Conservation (phyloP, 352 stramenopile genomes). For the Globisporangium cylindrosporum region DNA sequence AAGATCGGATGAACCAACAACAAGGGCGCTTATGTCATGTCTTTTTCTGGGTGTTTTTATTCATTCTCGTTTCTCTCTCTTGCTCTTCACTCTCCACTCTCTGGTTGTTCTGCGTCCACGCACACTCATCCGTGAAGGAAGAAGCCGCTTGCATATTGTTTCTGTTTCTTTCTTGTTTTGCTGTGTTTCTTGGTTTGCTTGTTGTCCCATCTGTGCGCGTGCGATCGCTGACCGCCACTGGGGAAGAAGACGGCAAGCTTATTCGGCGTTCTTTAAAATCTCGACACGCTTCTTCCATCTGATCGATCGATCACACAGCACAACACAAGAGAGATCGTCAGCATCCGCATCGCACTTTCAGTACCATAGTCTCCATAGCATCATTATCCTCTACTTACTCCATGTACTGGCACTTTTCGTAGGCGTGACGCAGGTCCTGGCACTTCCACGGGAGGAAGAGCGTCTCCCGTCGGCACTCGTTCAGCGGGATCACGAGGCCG, state of each 20-base stretch:
- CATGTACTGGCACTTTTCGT: slow-evolving; percentile 98
- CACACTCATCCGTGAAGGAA: neutral
- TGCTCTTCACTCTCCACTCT: neutral
- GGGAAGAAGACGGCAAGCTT: slow-evolving; percentile 15
- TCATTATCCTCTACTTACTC: slow-evolving; percentile 33
- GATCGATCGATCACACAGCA: slow-evolving; percentile 1
- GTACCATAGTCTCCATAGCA: neutral
- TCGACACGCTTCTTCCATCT: slow-evolving; percentile 84
- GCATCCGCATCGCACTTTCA: neutral
- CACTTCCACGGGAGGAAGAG: slow-evolving; percentile 95
- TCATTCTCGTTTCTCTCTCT: neutral
- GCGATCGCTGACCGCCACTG: neutral
- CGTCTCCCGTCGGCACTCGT: slow-evolving; percentile 94
- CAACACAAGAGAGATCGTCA: neutral
- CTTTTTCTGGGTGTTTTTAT: neutral
- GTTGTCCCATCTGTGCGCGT: neutral
- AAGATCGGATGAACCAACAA: no score
- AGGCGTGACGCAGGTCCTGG: slow-evolving; percentile 96
- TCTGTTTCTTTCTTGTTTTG: neutral
- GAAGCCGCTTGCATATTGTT: neutral
- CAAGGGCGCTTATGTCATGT: neutral
- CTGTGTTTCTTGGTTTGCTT: neutral
- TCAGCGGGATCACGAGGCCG: slow-evolving; percentile 94
- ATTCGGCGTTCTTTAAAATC: slow-evolving; percentile 75
- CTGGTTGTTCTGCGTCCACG: neutral